phyloP scores from a whole-genome alignment of 768 basidiomycete genomes.

The Xerocomus spinulosus region DNA sequence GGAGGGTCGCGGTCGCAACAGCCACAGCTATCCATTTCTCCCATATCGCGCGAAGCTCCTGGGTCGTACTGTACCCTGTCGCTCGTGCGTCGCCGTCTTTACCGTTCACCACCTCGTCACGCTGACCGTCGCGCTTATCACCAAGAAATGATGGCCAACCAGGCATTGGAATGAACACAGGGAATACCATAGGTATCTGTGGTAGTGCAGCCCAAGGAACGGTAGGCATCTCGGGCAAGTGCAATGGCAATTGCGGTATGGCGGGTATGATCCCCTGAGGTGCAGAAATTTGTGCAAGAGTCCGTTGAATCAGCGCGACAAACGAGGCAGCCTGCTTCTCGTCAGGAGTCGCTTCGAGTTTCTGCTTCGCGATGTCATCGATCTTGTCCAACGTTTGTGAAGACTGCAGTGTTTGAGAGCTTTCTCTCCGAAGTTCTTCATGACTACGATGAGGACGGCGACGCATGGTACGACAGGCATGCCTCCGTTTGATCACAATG shows the following conservation, averaged over 20 bases:
- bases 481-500: conserved; percentile 26
- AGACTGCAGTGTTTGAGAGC: neutral
- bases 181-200: conserved; percentile 75
- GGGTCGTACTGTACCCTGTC: conserved; percentile 43
- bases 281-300: conserved; percentile 56
- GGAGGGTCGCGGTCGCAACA: conserved; percentile 43
- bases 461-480: conserved; percentile 32
- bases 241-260: conserved; percentile 44
- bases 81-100: conserved; percentile 34
- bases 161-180: conserved; percentile 66
- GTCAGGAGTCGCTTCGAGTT: conserved; percentile 18
- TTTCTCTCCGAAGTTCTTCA: conserved; percentile 10
- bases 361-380: conserved; percentile 22
- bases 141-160: conserved; percentile 63
- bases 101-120: conserved; percentile 24
- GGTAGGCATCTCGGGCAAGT: conserved; percentile 62
- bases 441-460: conserved; percentile 22
- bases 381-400: conserved; percentile 2
- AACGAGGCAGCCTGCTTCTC: conserved; percentile 46
- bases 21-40: conserved; percentile 70
- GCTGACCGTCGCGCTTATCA: conserved; percentile 37
- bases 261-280: conserved; percentile 54
- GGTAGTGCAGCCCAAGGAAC: conserved; percentile 60
- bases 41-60: conserved; percentile 67
- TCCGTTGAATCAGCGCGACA: conserved; percentile 72